Conservation (phyloP, 2,329 filamentous ascomycete species). For the Colletotrichum lentis region DNA sequence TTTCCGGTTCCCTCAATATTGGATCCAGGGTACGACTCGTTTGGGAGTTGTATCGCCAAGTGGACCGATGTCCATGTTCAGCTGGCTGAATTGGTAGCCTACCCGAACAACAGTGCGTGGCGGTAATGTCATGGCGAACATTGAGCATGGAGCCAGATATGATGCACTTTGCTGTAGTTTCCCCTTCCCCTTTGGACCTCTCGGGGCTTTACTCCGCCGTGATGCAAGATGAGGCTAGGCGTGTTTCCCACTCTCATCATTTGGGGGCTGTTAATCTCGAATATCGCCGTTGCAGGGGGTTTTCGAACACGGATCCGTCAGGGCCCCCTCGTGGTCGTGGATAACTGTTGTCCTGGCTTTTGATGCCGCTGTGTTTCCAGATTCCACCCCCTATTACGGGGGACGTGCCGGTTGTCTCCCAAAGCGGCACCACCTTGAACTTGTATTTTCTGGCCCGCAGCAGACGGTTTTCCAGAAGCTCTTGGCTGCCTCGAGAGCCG, state of each 20-base stretch:
- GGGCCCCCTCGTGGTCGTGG: constrained; percentile 22
- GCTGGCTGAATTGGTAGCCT: not conserved
- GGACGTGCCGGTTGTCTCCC: constrained; percentile 31
- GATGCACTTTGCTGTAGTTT: not conserved
- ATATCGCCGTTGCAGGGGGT: constrained; percentile 23
- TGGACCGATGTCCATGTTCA: not conserved
- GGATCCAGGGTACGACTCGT: not conserved
- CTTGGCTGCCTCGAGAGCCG: constrained; percentile 15
- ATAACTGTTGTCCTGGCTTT: constrained; percentile 6
- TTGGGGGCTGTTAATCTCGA: constrained; percentile 31
- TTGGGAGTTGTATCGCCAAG: not conserved
- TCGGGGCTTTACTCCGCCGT: constrained; percentile 11
- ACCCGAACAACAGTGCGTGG: constrained; percentile 2
- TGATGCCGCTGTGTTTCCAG: constrained; percentile 9
- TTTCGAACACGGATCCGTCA: not conserved
- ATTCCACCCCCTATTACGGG: constrained; percentile 12
- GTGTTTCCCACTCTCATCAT: constrained; percentile 7
- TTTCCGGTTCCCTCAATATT: constrained; percentile 11
- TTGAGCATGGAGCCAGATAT: constrained; percentile 5
- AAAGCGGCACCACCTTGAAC: constrained; percentile 7
- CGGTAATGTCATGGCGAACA: constrained; percentile 16
- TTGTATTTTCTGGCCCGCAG: constrained; percentile 19
- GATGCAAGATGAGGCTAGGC: constrained; percentile 6
- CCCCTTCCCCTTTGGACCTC: not conserved
- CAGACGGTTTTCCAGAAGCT: constrained; percentile 29